Evolutionary conservation across 306 rosid genomes (phyloP), one percentile per base, ranked within the genome.

Genomic region (Ormosia emarginata): DNA sequence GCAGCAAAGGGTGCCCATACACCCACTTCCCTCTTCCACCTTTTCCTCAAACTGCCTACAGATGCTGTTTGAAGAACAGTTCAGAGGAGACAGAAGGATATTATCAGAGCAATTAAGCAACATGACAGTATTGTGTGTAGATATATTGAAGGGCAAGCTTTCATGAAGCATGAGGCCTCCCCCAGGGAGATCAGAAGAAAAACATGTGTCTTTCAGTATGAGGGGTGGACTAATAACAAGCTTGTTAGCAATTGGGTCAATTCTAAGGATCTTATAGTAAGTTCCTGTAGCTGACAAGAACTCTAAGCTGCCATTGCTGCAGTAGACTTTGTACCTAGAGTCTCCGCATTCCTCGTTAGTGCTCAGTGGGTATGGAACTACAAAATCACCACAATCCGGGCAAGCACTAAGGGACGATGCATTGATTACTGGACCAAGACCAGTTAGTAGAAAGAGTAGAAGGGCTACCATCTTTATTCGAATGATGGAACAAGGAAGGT

Each of bases 341-440:
- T 93, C 87, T 39, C 98, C 98, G 33, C 97, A 95, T 34, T 70
- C 49, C 2, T 81, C 89, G 5, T 74, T 79, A 14, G 93, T 91
- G 91, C 98, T 93, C 0, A 95, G 91, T 17, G 98, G 97, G 80
- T 81, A 90, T 61, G 98, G 98, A 62, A 93, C 95, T 78, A 78
- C 85, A 46, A 74, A 47, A 11, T 63, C 77, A 2, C 97, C 98
- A 79, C 98, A 93, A 69, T 88, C 64, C 0, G 95, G 81, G 86
- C 98, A 95, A 49, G 61, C 30, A 55, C 4, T 83, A 17, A 82
- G 14, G 11, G 88, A 59, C 10, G 85, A 79, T 53, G 72, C 88
- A 32, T 86, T 44, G 62, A 61, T 70, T 39, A 65, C 44, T 65
- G 71, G 37, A 57, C 17, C n/a, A 77, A 85, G 40, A 62, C 15